phyloP scores from a whole-genome alignment of 169 alveolate species.

The Plasmodium blacklocki region DNA sequence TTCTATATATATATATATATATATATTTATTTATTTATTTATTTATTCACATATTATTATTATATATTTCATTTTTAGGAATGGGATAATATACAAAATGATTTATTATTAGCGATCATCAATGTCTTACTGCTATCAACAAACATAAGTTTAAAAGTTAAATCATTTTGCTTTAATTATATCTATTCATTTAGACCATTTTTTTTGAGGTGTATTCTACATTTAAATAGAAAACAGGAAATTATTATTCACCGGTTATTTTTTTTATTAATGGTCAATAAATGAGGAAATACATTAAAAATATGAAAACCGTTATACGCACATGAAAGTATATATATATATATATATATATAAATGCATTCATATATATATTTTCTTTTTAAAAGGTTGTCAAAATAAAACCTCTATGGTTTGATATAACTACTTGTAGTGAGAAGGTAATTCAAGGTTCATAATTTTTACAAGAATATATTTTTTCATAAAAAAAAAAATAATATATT shows the following conservation, averaged over 20 bases:
- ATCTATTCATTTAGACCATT: constrained; percentile 67
- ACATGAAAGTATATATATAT: neutral
- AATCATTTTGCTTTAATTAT: constrained; percentile 68
- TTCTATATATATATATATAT: neutral
- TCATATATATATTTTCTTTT: neutral
- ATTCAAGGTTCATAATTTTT: neutral
- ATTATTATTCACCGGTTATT: constrained; percentile 51
- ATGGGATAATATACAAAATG: constrained; percentile 60
- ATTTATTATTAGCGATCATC: constrained; percentile 53
- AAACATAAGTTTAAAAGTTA: constrained; percentile 45
- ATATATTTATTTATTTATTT: neutral
- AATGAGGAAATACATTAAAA: neutral
- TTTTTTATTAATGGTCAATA: constrained; percentile 42
- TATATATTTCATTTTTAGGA: constrained; percentile 26
- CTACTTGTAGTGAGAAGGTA: constrained; percentile 41
- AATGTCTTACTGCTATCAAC: constrained; percentile 63
- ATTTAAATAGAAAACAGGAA: constrained; percentile 38
- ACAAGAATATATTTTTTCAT: too few species aligned
- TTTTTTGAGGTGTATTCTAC: constrained; percentile 41
- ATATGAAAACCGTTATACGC: neutral
- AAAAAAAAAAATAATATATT: neutral
- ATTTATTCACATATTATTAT: neutral
- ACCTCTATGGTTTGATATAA: constrained; percentile 73
- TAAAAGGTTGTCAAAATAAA: constrained; percentile 61
- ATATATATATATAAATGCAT: neutral